Evolutionary conservation across 768 basidiomycete genomes (phyloP).

Genomic region (Coprinopsis sp.): DNA sequence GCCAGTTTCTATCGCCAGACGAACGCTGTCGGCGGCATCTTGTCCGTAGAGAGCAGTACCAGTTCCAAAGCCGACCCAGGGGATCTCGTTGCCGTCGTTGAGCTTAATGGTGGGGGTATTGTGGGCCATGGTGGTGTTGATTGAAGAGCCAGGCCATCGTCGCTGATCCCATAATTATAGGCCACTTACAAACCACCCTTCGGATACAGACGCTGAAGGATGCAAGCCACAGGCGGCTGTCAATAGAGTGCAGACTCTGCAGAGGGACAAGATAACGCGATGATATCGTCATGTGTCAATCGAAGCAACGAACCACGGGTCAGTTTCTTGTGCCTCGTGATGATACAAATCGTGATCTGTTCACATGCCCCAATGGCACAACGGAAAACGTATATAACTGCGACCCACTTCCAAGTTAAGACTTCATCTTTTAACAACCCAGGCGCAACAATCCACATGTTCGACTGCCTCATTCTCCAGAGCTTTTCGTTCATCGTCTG

Average conservation of each 20-base stretch:
- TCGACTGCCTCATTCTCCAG: slow-evolving; percentile 32
- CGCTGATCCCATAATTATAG: background rate
- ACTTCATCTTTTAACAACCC: slow-evolving; percentile 63
- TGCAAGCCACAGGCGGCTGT: background rate
- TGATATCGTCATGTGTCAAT: too few relatives aligned
- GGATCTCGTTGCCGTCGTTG: slow-evolving; percentile 50
- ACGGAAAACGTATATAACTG: too few relatives aligned
- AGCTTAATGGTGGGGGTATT: slow-evolving; percentile 30
- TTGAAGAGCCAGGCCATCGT: background rate
- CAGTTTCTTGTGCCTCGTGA: too few relatives aligned
- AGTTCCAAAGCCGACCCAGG: slow-evolving; percentile 60
- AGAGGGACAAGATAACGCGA: too few relatives aligned
- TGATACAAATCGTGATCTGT: too few relatives aligned
- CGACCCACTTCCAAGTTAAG: background rate
- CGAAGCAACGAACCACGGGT: too few relatives aligned
- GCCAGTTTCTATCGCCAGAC: slow-evolving; percentile 48
- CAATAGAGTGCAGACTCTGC: too few relatives aligned
- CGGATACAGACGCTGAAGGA: background rate
- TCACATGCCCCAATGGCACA: slow-evolving; percentile 47
- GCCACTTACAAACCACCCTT: background rate
- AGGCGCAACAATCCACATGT: slow-evolving; percentile 55
- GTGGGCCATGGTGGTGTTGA: background rate
- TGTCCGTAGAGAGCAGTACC: slow-evolving; percentile 48
- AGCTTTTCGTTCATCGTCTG: slow-evolving; percentile 49
- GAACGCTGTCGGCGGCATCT: slow-evolving; percentile 39